Conservation (phyloP, 2,329 filamentous ascomycete genomes). For the Chaetomium strumarium region DNA sequence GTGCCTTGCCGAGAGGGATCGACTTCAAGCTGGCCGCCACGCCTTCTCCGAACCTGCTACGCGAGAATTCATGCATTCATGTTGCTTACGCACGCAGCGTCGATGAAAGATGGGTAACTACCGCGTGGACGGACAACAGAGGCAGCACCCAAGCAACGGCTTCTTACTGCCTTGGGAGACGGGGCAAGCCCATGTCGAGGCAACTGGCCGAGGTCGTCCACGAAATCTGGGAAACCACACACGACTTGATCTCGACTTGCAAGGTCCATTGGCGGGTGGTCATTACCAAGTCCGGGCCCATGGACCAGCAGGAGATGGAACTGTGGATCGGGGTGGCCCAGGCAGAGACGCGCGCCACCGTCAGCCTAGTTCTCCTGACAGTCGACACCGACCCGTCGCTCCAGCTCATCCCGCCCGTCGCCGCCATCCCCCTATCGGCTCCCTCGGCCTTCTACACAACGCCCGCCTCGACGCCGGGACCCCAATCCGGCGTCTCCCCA, state of each 20-base stretch:
- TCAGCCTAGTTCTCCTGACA: slow-evolving; percentile 55
- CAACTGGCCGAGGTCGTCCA: slow-evolving; percentile 58
- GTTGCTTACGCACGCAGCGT: slow-evolving; percentile 71
- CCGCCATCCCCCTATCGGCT: slow-evolving; percentile 42
- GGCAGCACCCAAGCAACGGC: slow-evolving; percentile 67
- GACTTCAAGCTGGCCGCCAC: slow-evolving; percentile 66
- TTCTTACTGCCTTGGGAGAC: slow-evolving; percentile 64
- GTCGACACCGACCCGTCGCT: slow-evolving; percentile 61
- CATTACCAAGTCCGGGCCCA: slow-evolving; percentile 63
- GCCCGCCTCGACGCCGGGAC: slow-evolving; percentile 62
- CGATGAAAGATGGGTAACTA: slow-evolving; percentile 72
- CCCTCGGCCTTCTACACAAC: slow-evolving; percentile 50
- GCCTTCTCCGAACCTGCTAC: slow-evolving; percentile 66
- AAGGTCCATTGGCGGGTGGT: slow-evolving; percentile 74
- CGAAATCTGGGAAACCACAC: slow-evolving; percentile 73
- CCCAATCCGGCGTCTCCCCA: slow-evolving; percentile 51
- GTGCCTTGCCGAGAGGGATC: slow-evolving; percentile 61
- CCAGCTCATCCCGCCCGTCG: slow-evolving; percentile 52
- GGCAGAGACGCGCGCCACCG: slow-evolving; percentile 47
- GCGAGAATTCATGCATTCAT: slow-evolving; percentile 76
- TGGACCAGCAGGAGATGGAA: slow-evolving; percentile 61
- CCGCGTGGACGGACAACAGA: slow-evolving; percentile 73
- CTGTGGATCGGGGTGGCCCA: slow-evolving; percentile 51
- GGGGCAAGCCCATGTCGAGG: slow-evolving; percentile 46
- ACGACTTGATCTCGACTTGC: slow-evolving; percentile 63